Conservation (phyloP, 306 rosid genomes). For the Vigna angularis region DNA sequence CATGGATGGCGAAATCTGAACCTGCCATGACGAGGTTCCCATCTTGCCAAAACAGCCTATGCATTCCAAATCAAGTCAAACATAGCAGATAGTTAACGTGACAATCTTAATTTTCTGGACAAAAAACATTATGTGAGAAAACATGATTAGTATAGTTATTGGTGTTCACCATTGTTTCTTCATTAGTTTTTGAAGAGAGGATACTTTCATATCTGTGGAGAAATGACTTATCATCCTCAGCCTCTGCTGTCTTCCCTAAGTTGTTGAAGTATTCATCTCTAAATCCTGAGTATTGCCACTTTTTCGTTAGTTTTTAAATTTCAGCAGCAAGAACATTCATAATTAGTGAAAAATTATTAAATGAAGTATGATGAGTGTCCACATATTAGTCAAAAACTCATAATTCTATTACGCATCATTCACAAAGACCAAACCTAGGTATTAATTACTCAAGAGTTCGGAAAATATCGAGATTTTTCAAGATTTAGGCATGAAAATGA, state of each 20-base stretch:
- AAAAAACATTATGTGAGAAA: background rate
- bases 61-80: background rate
- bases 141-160: background rate
- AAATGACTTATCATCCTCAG: conserved; percentile 30
- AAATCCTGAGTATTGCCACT: conserved; percentile 40
- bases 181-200: conserved; percentile 56
- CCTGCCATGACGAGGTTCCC: conserved; percentile 67
- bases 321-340: background rate
- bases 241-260: conserved; percentile 12
- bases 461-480: background rate
- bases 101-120: background rate
- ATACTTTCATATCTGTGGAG: conserved; percentile 50
- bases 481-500: background rate
- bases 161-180: conserved; percentile 56
- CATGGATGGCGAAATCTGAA: conserved; percentile 70
- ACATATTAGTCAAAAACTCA: background rate
- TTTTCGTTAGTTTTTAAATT: conserved; percentile 14
- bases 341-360: too few species aligned
- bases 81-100: background rate
- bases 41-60: conserved; percentile 65
- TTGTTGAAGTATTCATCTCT: conserved; percentile 47
- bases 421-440: background rate
- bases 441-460: background rate
- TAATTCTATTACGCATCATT: background rate
- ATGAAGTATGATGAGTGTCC: background rate